Conservation (phyloP, 202 grass and related monocot species). For the Panicum hallii region DNA sequence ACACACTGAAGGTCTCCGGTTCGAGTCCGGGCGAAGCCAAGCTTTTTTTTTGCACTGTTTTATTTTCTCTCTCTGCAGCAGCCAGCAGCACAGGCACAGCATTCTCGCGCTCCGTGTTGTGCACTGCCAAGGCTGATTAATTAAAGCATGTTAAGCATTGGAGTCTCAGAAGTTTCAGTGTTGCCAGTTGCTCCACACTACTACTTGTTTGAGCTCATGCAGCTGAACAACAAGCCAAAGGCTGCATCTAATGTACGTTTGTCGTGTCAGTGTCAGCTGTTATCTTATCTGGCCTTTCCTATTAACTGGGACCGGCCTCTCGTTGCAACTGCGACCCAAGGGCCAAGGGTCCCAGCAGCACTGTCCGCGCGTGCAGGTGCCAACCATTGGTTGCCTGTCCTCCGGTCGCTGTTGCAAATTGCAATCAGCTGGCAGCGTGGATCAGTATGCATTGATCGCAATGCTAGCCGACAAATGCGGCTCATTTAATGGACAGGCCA, state of each 20-base stretch:
- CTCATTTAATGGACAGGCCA: not conserved
- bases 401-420: not conserved
- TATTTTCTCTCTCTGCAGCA: not conserved
- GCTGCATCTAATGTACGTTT: not conserved
- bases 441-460: not conserved
- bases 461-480: not conserved
- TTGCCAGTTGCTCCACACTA: not conserved
- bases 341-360: too few species aligned
- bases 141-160: not conserved
- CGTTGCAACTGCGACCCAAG: not conserved
- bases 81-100: not conserved
- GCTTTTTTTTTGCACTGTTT: not conserved
- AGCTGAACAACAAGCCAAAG: not conserved
- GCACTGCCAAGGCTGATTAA: not conserved
- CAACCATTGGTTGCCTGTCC: not conserved
- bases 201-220: not conserved
- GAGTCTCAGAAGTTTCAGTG: conserved; percentile 1
- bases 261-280: not conserved
- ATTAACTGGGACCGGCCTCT: not conserved
- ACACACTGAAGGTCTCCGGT: conserved; percentile 99
- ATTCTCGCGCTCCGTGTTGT: not conserved
- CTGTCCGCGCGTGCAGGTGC: not conserved
- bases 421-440: not conserved
- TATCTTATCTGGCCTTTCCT: not conserved
- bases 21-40: conserved; percentile 83